Percentiles rank a stretch among this genome's conserved stretches.
Evolutionary conservation across 345 rosid genomes (phyloP).

Genomic region (Boechera divaricarpa): DNA sequence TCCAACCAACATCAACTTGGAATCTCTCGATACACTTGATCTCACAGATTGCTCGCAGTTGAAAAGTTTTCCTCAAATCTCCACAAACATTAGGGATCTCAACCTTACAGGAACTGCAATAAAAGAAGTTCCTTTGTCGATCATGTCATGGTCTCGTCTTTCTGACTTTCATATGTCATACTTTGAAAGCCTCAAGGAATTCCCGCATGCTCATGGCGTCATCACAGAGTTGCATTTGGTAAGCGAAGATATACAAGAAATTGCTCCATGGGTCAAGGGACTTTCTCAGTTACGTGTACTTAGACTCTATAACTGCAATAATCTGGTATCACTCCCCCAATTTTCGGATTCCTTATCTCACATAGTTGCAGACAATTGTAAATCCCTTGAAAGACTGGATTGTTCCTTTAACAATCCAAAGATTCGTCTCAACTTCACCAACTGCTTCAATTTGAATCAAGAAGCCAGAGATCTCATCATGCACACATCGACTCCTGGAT

Average conservation of each 20-base stretch:
- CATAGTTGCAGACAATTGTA: background rate
- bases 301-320: background rate
- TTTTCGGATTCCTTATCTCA: background rate
- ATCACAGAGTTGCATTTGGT: background rate
- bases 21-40: background rate
- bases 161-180: rapidly evolving
- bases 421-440: background rate
- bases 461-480: background rate
- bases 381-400: background rate
- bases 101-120: background rate
- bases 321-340: background rate
- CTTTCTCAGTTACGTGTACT: background rate
- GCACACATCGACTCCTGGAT: background rate
- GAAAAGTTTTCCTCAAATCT: background rate
- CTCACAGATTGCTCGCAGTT: background rate
- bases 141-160: background rate
- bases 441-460: background rate
- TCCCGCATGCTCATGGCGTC: background rate
- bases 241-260: background rate
- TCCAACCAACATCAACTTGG: background rate
- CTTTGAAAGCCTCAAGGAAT: background rate
- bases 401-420: background rate
- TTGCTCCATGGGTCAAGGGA: background rate
- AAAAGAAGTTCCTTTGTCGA: constrained; percentile 18
- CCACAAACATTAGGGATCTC: background rate